A percentile compares a stretch with the other conserved stretches of the same genome.
These are phyloP conservation scores for Nowakowskiella sp. DNA, from an alignment of 192 early-diverging fungal genomes.

Conservation along the genomic window DNA sequence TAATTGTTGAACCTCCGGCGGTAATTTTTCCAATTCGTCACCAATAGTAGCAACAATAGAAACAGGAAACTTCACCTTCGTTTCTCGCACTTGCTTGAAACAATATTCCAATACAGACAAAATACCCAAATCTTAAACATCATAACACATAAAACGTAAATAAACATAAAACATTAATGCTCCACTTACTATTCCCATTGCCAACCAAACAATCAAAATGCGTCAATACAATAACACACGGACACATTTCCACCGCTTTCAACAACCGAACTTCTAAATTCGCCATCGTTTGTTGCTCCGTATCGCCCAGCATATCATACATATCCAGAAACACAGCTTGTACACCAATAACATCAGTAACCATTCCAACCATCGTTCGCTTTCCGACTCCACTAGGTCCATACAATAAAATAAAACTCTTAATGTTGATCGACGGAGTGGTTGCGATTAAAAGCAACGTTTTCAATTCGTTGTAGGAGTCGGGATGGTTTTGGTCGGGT, in stretches of 20 bases:
- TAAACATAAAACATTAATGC: constrained; percentile 30
- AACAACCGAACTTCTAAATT: constrained; percentile 67
- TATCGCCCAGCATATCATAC: constrained; percentile 69
- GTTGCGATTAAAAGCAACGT: constrained; percentile 68
- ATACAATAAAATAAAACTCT: constrained; percentile 64
- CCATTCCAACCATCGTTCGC: constrained; percentile 52
- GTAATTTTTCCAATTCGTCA: constrained; percentile 70
- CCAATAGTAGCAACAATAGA: constrained; percentile 66
- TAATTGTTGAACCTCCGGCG: constrained; percentile 61
- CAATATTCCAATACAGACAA: constrained; percentile 51
- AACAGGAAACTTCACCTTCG: constrained; percentile 5
- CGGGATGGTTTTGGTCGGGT: constrained; percentile 19
- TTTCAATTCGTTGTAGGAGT: constrained; percentile 50
- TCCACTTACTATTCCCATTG: constrained; percentile 47
- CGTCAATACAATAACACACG: constrained; percentile 75
- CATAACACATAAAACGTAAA: background rate
- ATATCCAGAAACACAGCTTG: constrained; percentile 50
- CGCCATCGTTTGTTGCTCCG: constrained; percentile 70
- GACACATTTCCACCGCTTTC: constrained; percentile 65
- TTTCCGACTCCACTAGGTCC: constrained; percentile 83
- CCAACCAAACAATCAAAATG: constrained; percentile 69
- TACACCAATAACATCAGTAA: constrained; percentile 65
- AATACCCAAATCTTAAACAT: constrained; percentile 13
- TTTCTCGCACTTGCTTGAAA: constrained; percentile 26
- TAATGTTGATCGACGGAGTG: constrained; percentile 55